Conservation (phyloP, 1,284 basidiomycete genomes). For the Calocybe gambosa region DNA sequence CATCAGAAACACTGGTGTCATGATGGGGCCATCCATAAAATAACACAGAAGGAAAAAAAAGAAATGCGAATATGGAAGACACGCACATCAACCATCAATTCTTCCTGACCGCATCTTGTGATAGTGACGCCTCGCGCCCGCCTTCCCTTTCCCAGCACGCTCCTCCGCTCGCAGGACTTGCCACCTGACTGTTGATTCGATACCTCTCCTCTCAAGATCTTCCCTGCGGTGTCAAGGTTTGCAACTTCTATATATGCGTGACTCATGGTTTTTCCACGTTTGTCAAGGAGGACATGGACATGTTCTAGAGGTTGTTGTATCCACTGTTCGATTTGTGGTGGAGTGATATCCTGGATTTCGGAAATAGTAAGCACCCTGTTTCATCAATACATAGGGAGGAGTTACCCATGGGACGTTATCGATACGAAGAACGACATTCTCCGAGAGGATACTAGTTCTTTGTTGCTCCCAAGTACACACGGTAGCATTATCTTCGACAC, state of each 20-base stretch:
- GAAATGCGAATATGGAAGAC: slow-evolving; percentile 1
- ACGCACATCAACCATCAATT: slow-evolving; percentile 70
- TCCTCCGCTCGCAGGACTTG: slow-evolving; percentile 31
- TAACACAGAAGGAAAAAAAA: not conserved
- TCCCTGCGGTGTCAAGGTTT: slow-evolving; percentile 51
- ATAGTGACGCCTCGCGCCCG: slow-evolving; percentile 75
- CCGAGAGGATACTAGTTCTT: slow-evolving; percentile 22
- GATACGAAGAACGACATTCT: slow-evolving; percentile 63
- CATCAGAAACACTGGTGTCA: not conserved
- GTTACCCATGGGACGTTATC: slow-evolving; percentile 81
- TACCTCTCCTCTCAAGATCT: slow-evolving; percentile 55
- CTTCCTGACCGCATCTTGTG: slow-evolving; percentile 69
- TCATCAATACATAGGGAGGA: slow-evolving; percentile 5
- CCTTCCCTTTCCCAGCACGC: slow-evolving; percentile 68
- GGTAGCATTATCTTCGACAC: slow-evolving; percentile 23
- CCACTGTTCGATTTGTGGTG: slow-evolving; percentile 60
- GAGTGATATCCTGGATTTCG: slow-evolving; percentile 65
- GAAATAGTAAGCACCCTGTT: slow-evolving; percentile 9
- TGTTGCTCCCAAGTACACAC: slow-evolving; percentile 10
- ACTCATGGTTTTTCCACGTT: slow-evolving; percentile 72
- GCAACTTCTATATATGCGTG: slow-evolving; percentile 74
- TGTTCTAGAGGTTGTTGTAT: slow-evolving; percentile 60
- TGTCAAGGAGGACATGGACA: slow-evolving; percentile 71
- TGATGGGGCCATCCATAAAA: not conserved
- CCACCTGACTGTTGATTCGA: slow-evolving; percentile 14